phyloP scores from a whole-genome alignment of 148 eudicot species.

The Heliosperma pusillum region DNA sequence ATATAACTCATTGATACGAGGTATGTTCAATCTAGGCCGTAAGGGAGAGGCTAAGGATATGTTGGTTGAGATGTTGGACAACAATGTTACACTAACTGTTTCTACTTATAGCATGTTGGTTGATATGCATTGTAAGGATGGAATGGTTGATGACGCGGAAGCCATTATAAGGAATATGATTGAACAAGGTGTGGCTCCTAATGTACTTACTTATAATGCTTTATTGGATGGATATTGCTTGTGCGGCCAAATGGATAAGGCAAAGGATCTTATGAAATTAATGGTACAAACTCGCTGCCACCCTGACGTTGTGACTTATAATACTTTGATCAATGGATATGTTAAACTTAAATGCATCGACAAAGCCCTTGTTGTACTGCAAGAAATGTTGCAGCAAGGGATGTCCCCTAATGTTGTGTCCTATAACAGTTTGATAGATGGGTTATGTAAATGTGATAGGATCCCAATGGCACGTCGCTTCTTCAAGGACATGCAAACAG shows the following conservation, averaged over 20 bases:
- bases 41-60: conserved; percentile 4
- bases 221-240: conserved; percentile 25
- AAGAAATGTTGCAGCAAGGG: conserved; percentile 6
- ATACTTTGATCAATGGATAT: conserved; percentile 22
- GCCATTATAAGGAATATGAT: background rate
- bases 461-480: background rate
- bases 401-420: background rate
- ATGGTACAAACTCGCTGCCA: background rate
- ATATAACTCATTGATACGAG: conserved; percentile 20
- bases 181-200: conserved; percentile 1
- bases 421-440: conserved; percentile 16
- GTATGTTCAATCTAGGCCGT: conserved; percentile 7
- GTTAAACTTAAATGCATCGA: background rate
- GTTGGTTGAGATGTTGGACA: conserved; percentile 13
- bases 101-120: no score
- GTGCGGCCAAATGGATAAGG: conserved; percentile 16
- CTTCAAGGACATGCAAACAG: conserved; percentile 9
- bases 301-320: conserved; percentile 11
- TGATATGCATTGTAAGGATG: no score
- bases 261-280: background rate
- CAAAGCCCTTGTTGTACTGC: background rate
- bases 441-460: conserved; percentile 8
- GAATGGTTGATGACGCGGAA: conserved; percentile 13
- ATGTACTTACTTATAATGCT: conserved; percentile 9
- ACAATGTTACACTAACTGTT: background rate